Conservation (phyloP, 2,329 filamentous ascomycete genomes). For the Trichophyton schoenleinii region DNA sequence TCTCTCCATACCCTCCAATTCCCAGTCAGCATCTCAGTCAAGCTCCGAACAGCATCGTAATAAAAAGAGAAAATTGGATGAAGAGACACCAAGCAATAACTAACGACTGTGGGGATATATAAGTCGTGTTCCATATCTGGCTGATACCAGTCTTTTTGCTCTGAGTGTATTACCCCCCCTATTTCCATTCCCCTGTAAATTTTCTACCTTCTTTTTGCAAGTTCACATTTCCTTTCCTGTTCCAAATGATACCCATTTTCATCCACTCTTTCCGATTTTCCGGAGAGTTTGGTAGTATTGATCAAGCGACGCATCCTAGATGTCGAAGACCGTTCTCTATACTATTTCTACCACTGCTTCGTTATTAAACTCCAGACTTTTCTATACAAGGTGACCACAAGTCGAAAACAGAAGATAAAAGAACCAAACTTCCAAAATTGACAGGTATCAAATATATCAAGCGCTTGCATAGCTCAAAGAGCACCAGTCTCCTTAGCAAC, state of each 20-base stretch:
- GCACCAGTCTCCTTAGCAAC: constrained; percentile 7
- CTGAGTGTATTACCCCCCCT: neutral
- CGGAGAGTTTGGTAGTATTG: no score
- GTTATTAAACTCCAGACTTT: no score
- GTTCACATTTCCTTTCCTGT: neutral
- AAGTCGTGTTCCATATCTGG: neutral
- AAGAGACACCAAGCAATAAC: neutral
- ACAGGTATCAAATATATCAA: neutral
- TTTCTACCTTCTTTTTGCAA: no score
- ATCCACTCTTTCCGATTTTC: no score
- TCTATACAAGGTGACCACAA: no score
- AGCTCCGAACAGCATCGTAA: neutral
- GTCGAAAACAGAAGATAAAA: neutral
- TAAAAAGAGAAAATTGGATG: neutral
- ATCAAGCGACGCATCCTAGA: no score
- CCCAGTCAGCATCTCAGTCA: neutral
- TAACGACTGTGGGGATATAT: no score
- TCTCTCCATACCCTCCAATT: neutral
- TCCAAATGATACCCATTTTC: neutral
- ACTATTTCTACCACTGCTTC: no score
- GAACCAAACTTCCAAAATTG: neutral
- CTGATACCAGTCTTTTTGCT: neutral
- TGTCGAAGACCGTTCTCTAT: no score
- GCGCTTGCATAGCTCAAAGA: neutral
- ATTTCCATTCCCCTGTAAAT: neutral